Percentiles rank a stretch among this genome's conserved stretches.
These are phyloP conservation scores for Castanea mollissima DNA, from an alignment of 306 rosid species.

Conservation along the genomic window DNA sequence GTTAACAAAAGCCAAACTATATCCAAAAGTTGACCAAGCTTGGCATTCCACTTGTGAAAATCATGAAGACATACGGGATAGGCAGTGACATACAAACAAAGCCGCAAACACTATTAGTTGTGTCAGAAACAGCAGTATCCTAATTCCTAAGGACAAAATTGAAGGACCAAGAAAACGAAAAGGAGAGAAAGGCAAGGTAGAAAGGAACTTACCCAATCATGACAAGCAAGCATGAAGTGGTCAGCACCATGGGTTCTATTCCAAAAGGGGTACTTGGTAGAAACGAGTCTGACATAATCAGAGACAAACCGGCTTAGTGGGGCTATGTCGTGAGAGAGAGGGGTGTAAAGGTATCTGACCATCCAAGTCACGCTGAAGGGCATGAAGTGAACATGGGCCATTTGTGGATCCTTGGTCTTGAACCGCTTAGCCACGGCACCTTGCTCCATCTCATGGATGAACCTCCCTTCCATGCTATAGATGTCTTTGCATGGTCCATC, in stretches of 20 bases:
- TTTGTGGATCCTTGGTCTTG: conserved; percentile 52
- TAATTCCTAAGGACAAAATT: not conserved
- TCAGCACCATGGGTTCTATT: conserved; percentile 80
- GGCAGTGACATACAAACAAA: too few species aligned
- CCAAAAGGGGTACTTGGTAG: conserved; percentile 74
- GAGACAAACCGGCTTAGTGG: conserved; percentile 59
- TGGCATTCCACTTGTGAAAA: too few species aligned
- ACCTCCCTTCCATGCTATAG: conserved; percentile 81
- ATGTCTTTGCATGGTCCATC: conserved; percentile 88
- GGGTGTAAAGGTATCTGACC: conserved; percentile 75
- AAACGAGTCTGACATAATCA: conserved; percentile 62
- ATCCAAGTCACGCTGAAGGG: conserved; percentile 91
- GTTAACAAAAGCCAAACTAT: too few species aligned
- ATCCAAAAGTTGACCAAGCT: too few species aligned
- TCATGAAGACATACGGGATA: too few species aligned
- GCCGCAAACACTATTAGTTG: too few species aligned
- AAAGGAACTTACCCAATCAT: conserved; percentile 74
- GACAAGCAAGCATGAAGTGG: conserved; percentile 90
- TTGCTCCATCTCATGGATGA: conserved; percentile 73
- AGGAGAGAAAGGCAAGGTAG: not conserved
- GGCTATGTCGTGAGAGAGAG: conserved; percentile 28
- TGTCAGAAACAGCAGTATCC: not conserved
- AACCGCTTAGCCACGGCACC: conserved; percentile 45
- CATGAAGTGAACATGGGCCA: conserved; percentile 67
- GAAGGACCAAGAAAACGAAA: not conserved